Conservation (phyloP, 495 filamentous ascomycete genomes). For the Massariosphaeria phaeospora region DNA sequence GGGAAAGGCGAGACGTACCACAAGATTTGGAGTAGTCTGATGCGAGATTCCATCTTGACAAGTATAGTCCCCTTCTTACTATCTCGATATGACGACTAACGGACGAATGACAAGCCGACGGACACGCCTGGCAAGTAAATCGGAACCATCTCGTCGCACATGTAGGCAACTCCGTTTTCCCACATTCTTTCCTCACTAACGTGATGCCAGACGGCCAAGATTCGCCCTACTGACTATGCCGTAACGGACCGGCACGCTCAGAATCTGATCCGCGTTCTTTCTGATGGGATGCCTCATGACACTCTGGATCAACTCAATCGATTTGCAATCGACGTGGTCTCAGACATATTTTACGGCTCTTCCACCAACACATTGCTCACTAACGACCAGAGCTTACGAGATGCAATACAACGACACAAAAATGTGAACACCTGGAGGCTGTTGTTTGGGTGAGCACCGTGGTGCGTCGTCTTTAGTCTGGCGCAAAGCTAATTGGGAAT, state of each 20-base stretch:
- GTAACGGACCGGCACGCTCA: neutral
- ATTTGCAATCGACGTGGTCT: constrained; percentile 4
- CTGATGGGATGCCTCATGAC: neutral
- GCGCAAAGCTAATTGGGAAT: neutral
- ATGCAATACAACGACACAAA: neutral
- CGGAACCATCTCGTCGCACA: neutral
- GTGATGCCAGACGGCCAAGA: neutral
- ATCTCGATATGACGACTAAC: neutral
- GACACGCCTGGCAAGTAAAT: constrained; percentile 1
- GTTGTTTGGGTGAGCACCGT: neutral
- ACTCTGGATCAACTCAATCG: neutral
- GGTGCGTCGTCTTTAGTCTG: neutral
- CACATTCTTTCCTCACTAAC: neutral
- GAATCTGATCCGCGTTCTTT: neutral
- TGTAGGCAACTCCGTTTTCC: neutral
- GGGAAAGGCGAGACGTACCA: constrained; percentile 2
- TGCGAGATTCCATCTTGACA: neutral
- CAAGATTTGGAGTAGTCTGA: neutral
- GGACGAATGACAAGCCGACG: neutral
- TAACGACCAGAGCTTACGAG: neutral
- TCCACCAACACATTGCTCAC: constrained; percentile 1
- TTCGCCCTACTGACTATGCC: constrained; percentile 2
- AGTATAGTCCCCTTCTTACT: neutral
- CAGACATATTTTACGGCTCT: constrained; percentile 4
- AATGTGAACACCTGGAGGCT: neutral